Evolutionary conservation across 1,284 basidiomycete species (phyloP).

Genomic region (Leccinum griseonigrum): DNA sequence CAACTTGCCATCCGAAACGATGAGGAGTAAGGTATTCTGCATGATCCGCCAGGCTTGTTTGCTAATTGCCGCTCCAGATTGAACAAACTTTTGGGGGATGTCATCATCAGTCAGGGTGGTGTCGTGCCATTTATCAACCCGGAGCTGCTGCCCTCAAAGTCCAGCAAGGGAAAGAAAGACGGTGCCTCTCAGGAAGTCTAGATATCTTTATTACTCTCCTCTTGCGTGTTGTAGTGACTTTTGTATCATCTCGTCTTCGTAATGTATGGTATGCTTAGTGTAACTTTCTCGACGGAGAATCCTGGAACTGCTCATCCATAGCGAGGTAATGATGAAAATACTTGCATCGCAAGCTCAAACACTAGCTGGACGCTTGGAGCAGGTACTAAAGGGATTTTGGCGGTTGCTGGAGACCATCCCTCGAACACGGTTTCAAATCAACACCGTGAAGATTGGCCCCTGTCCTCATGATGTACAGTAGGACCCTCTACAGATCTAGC

Average conservation of each 20-base stretch:
- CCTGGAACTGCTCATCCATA: not conserved
- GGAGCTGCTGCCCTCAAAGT: conserved; percentile 65
- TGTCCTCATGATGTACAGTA: too few relatives aligned
- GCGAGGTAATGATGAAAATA: too few relatives aligned
- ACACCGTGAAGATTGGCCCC: too few relatives aligned
- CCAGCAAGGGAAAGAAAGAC: conserved; percentile 55
- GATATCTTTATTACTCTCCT: conserved; percentile 7
- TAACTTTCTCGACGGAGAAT: conserved; percentile 16
- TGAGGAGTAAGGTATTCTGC: conserved; percentile 53
- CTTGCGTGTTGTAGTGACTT: conserved; percentile 11
- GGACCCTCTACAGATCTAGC: too few relatives aligned
- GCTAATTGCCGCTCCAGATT: conserved; percentile 39
- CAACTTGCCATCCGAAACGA: conserved; percentile 86
- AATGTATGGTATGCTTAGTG: conserved; percentile 34
- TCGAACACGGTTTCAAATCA: too few relatives aligned
- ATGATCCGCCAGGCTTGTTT: not conserved
- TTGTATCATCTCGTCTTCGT: conserved; percentile 22
- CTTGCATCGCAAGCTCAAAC: too few relatives aligned
- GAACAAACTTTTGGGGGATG: conserved; percentile 71
- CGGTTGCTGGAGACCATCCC: too few relatives aligned
- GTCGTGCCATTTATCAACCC: conserved; percentile 64
- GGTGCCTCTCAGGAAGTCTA: conserved; percentile 38
- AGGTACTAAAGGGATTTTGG: too few relatives aligned
- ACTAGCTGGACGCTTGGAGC: too few relatives aligned
- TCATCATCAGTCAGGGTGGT: conserved; percentile 84